phyloP scores from a whole-genome alignment of 1,139 yeast genomes.

The Nakaseomyces kungkrabaensis region DNA sequence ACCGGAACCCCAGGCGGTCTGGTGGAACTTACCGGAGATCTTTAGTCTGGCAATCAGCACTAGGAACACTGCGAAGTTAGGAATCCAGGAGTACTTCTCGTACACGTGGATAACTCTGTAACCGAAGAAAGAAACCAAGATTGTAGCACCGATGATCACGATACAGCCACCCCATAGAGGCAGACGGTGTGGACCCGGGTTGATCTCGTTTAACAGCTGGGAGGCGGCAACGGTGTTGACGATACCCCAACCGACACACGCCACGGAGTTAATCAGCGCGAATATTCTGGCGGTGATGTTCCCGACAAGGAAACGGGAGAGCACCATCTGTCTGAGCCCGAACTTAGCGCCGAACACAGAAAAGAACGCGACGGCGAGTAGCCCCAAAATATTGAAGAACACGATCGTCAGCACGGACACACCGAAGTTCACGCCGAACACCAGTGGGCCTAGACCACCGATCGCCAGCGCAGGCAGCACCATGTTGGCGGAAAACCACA shows the following conservation, averaged over 20 bases:
- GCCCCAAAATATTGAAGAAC: conserved; percentile 67
- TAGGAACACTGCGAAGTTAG: conserved; percentile 61
- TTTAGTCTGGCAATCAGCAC: conserved; percentile 71
- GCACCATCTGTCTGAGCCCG: conserved; percentile 82
- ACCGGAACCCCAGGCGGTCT: conserved; percentile 37
- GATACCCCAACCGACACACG: conserved; percentile 95
- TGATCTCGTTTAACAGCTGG: conserved; percentile 69
- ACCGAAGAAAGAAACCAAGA: conserved; percentile 76
- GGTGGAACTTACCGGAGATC: conserved; percentile 49
- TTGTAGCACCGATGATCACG: conserved; percentile 58
- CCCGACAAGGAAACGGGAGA: conserved; percentile 73
- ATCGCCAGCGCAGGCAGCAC: conserved; percentile 76
- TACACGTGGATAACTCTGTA: conserved; percentile 71
- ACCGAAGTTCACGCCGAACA: conserved; percentile 50
- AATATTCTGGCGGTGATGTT: conserved; percentile 66
- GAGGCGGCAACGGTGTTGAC: conserved; percentile 88
- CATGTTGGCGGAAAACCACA: conserved; percentile 92
- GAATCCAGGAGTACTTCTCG: conserved; percentile 86
- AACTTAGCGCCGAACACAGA: conserved; percentile 75
- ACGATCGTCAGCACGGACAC: conserved; percentile 52
- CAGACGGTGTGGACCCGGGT: conserved; percentile 40
- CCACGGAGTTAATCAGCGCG: conserved; percentile 66
- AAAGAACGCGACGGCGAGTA: conserved; percentile 69
- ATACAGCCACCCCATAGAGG: conserved; percentile 93
- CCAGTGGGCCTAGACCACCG: conserved; percentile 64